Evolutionary conservation across 148 eudicot genomes (phyloP), one percentile per base, ranked within the genome.

Genomic region (Nyssa sinensis): DNA sequence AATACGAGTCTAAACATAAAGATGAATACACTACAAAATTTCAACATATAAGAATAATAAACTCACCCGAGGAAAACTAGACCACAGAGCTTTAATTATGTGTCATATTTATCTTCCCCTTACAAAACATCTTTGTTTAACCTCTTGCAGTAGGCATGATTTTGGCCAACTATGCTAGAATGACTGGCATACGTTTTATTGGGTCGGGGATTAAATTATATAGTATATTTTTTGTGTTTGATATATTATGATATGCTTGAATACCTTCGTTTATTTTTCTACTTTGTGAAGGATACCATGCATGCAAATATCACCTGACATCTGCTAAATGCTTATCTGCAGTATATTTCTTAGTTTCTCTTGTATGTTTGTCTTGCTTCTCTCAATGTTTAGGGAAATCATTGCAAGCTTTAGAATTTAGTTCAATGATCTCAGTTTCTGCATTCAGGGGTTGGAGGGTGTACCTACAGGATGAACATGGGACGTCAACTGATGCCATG

Each of bases 401-500:
- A 7, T 12, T 39, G 44, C 1, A 39, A 39, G 7, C 44, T 17
- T n/a, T 1, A 44, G 1, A n/a, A 28, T 51, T 51, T 21, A 9
- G 59, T 19, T 51, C 33, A 33, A 44, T 70, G n/a, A 23, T 57
- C 24, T 70, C 30, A 23, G 25, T 23, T 53, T 53, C 19, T 44
- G 51, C 12, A 44, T 11, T 11, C 51, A 44, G 51, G 51, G 19
- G 51, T 1, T 44, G 51, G 51, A 44, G 51, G 16, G 51, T 44
- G 16, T 44, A 44, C 3, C 51, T 44, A 44, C 51, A 44, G 51
- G 51, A 44, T 44, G 51, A 44, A 44, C 51, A 44, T 44, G 51
- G 51, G 51, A 44, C 51, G 2, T 64, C 28, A 32, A 23, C 63
- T 7, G 73, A 70, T 14, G 79, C 79, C 59, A 61, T 68, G 79